Percentiles rank a stretch among this genome's conserved stretches.
Conservation (phyloP, 441 rosid species). For the Omphalea diandra region DNA sequence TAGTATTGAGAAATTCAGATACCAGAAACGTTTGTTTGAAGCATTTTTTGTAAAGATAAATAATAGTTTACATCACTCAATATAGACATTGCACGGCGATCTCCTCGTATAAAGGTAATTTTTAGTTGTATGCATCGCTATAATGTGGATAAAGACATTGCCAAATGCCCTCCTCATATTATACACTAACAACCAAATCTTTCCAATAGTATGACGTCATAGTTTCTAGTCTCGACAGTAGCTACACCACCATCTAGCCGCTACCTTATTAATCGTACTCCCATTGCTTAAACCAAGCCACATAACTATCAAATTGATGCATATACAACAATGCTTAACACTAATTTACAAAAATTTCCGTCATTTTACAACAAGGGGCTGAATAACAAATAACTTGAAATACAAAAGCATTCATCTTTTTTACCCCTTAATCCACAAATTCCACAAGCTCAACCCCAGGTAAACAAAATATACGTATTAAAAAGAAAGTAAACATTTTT, state of each 20-base stretch:
- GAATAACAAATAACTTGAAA: neutral
- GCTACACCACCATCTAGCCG: neutral
- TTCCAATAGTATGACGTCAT: neutral
- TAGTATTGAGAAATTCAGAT: neutral
- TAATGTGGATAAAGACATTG: neutral
- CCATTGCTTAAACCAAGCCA: neutral
- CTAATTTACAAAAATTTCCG: neutral
- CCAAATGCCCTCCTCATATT: too few species aligned
- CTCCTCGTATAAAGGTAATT: neutral
- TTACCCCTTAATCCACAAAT: neutral
- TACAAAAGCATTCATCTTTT: too few species aligned
- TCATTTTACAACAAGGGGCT: neutral
- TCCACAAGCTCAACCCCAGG: constrained; percentile 4
- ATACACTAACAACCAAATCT: too few species aligned
- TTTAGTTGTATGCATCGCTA: neutral
- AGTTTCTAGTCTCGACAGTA: constrained; percentile 7
- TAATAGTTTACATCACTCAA: neutral
- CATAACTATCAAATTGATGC: neutral
- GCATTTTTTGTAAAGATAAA: neutral
- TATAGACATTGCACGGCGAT: neutral
- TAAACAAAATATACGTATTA: too few species aligned
- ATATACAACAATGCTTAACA: neutral
- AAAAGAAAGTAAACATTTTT: too few species aligned
- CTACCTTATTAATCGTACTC: neutral
- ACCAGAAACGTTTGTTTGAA: neutral